Percentiles rank a stretch among this genome's conserved stretches.
phyloP scores from a whole-genome alignment of 2,329 filamentous ascomycete genomes.

The Trichophyton simii region DNA sequence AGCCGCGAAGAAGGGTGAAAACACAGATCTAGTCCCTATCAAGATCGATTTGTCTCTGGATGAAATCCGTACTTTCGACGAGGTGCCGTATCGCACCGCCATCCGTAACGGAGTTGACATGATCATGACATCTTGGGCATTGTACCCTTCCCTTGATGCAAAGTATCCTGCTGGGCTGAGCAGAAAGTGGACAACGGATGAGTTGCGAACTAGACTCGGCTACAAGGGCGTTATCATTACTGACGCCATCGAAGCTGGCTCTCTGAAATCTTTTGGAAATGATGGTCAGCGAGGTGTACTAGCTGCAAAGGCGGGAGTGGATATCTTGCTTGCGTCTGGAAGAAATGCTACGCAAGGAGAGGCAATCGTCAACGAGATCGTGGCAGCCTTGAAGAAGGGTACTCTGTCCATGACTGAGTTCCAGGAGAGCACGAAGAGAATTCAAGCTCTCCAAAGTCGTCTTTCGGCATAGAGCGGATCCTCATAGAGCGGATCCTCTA shows the following conservation, averaged over 20 bases:
- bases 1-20: conserved; percentile 15
- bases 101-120: conserved; percentile 19
- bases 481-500: not conserved
- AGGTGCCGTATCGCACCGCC: conserved; percentile 17
- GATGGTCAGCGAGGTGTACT: conserved; percentile 17
- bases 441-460: not conserved
- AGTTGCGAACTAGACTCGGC: conserved; percentile 18
- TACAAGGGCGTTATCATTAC: conserved; percentile 22
- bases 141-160: conserved; percentile 20
- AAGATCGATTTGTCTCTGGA: conserved; percentile 17
- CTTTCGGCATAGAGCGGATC: not conserved
- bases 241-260: conserved; percentile 23
- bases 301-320: conserved; percentile 21
- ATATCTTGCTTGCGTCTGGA: conserved; percentile 21
- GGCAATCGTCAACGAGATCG: conserved; percentile 15
- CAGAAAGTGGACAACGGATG: conserved; percentile 18
- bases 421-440: not conserved
- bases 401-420: conserved; percentile 2
- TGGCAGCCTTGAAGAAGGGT: conserved; percentile 5
- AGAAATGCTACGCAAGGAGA: conserved; percentile 22
- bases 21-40: conserved; percentile 21
- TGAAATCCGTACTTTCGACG: conserved; percentile 18
- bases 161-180: conserved; percentile 21
- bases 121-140: conserved; percentile 24
- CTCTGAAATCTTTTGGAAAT: conserved; percentile 17